phyloP scores from a whole-genome alignment of 371 early-diverging fungal species.

The Lichtheimia hyalospora region DNA sequence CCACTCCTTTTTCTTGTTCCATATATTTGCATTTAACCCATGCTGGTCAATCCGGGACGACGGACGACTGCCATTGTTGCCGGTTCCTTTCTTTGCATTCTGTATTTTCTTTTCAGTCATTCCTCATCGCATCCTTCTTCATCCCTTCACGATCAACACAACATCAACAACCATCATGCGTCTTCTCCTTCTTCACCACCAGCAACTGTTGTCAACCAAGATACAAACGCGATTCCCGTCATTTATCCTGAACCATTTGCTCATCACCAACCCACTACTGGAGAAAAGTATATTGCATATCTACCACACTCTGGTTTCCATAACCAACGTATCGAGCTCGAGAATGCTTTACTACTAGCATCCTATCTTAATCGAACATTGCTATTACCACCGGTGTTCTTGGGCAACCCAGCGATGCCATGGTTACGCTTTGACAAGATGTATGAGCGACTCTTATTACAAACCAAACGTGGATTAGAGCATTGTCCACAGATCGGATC shows the following conservation, averaged over 20 bases:
- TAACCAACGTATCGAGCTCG: slow-evolving; percentile 60
- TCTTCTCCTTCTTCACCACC: not conserved
- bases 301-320: slow-evolving; percentile 69
- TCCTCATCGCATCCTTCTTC: not conserved
- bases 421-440: slow-evolving; percentile 55
- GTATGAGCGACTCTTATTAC: slow-evolving; percentile 53
- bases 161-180: not conserved
- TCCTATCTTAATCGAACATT: slow-evolving; percentile 58
- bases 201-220: not conserved
- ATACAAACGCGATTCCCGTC: slow-evolving; percentile 16
- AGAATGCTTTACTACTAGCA: slow-evolving; percentile 59
- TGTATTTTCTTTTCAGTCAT: slow-evolving; percentile 4
- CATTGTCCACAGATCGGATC: slow-evolving; percentile 44
- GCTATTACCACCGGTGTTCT: slow-evolving; percentile 55
- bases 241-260: slow-evolving; percentile 20
- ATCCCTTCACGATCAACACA: not conserved
- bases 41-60: slow-evolving; percentile 11
- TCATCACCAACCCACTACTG: slow-evolving; percentile 15
- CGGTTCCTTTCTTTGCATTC: not conserved
- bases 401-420: slow-evolving; percentile 60
- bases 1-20: too few relatives aligned
- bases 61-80: slow-evolving; percentile 3
- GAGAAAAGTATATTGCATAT: slow-evolving; percentile 54
- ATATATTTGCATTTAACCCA: not conserved
- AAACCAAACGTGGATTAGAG: slow-evolving; percentile 57